Conservation (phyloP, 2,329 filamentous ascomycete genomes). For the Aspergillus costaricaensis region DNA sequence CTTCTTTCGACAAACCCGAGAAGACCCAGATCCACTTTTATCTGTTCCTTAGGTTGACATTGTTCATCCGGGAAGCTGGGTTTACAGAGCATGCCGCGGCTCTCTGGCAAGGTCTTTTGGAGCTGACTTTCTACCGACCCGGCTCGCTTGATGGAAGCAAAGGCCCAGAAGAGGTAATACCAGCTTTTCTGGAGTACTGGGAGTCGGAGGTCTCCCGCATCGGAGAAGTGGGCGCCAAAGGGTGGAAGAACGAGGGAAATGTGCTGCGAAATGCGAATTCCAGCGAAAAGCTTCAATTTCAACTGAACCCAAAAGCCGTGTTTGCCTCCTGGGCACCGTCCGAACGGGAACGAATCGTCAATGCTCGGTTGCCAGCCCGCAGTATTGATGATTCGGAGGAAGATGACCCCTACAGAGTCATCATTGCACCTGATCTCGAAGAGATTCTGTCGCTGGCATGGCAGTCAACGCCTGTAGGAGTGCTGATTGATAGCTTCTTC, state of each 20-base stretch:
- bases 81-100: constrained; percentile 75
- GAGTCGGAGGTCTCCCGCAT: constrained; percentile 78
- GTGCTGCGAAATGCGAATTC: constrained; percentile 37
- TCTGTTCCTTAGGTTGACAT: constrained; percentile 71
- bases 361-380: constrained; percentile 66
- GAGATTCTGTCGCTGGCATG: constrained; percentile 55
- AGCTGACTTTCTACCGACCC: constrained; percentile 67
- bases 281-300: constrained; percentile 24
- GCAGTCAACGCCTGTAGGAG: constrained; percentile 35
- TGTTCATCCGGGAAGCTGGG: constrained; percentile 73
- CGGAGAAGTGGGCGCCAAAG: constrained; percentile 70
- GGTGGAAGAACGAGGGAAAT: constrained; percentile 58
- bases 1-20: constrained; percentile 20
- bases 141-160: constrained; percentile 24
- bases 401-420: constrained; percentile 79
- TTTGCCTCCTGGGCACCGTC: constrained; percentile 51
- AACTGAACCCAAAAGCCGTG: constrained; percentile 30
- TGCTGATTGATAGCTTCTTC: constrained; percentile 70
- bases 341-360: constrained; percentile 55
- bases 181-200: constrained; percentile 75
- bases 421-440: constrained; percentile 76
- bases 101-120: constrained; percentile 80
- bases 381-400: constrained; percentile 73
- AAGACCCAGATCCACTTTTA: constrained; percentile 59
- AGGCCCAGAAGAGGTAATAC: constrained; percentile 19